phyloP scores from a whole-genome alignment of 2,329 filamentous ascomycete species.

The Paecilomyces fulvus region DNA sequence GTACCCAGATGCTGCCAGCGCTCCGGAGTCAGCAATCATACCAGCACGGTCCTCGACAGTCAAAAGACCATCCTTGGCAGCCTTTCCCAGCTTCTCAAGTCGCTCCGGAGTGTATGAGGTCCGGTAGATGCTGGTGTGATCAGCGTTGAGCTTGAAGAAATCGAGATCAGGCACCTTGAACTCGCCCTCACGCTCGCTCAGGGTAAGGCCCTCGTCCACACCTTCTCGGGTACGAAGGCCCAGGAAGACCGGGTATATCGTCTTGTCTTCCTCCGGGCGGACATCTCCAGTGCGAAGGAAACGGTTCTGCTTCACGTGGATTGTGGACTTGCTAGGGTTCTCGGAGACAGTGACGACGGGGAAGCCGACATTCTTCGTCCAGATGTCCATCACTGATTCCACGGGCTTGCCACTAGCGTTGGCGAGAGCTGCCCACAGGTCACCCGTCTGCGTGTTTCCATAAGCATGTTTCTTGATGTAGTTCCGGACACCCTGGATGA shows the following conservation, averaged over 20 bases:
- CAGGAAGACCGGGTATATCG: slow-evolving; percentile 82
- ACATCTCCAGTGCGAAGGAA: slow-evolving; percentile 89
- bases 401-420: slow-evolving; percentile 88
- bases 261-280: slow-evolving; percentile 83
- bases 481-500: slow-evolving; percentile 81
- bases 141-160: slow-evolving; percentile 95
- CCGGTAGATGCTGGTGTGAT: slow-evolving; percentile 86
- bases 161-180: slow-evolving; percentile 72
- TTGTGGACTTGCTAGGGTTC: slow-evolving; percentile 59
- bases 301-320: slow-evolving; percentile 87
- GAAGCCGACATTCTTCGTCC: slow-evolving; percentile 94
- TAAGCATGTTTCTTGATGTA: slow-evolving; percentile 98
- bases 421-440: slow-evolving; percentile 81
- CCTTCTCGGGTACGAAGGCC: slow-evolving; percentile 78
- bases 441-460: slow-evolving; percentile 82
- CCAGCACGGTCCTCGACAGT: slow-evolving; percentile 86
- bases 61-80: slow-evolving; percentile 71
- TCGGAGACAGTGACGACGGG: slow-evolving; percentile 84
- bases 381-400: slow-evolving; percentile 83
- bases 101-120: slow-evolving; percentile 80
- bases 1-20: slow-evolving; percentile 81
- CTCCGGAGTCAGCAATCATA: slow-evolving; percentile 89
- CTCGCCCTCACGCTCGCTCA: slow-evolving; percentile 63
- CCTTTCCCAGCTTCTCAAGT: slow-evolving; percentile 76
- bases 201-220: slow-evolving; percentile 65